Conservation (phyloP, 164 flowering plant genomes). For the Vitis cinerea region DNA sequence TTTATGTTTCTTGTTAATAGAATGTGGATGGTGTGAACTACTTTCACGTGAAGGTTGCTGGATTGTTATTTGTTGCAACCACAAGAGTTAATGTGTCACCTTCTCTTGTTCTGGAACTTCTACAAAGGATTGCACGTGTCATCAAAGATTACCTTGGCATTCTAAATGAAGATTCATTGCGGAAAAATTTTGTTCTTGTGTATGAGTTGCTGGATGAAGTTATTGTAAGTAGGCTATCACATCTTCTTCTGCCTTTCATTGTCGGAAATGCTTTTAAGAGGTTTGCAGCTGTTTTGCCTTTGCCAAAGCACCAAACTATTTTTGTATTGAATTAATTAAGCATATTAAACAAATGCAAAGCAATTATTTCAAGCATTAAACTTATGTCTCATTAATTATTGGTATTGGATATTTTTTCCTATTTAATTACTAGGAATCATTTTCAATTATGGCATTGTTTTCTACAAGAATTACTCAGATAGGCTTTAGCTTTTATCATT, state of each 20-base stretch:
- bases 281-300: not conserved
- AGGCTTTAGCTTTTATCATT: too few species aligned
- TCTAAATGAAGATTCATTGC: slow-evolving; percentile 88
- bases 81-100: slow-evolving; percentile 87
- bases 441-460: too few species aligned
- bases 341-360: too few species aligned
- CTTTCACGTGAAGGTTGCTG: slow-evolving; percentile 95
- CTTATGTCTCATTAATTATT: not conserved
- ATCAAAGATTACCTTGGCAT: slow-evolving; percentile 94
- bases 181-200: slow-evolving; percentile 95
- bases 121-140: slow-evolving; percentile 94
- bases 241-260: not conserved
- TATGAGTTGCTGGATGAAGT: slow-evolving; percentile 98
- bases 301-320: not conserved
- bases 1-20: slow-evolving; percentile 29
- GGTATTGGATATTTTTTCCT: too few species aligned
- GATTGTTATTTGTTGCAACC: slow-evolving; percentile 90
- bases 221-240: slow-evolving; percentile 57
- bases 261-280: not conserved
- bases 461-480: too few species aligned
- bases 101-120: slow-evolving; percentile 85
- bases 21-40: slow-evolving; percentile 96
- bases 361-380: not conserved
- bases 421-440: too few species aligned
- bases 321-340: too few species aligned